Base-by-base conservation (phyloP, 2,329 filamentous ascomycete species). In the Botrytis fabae region DNA sequence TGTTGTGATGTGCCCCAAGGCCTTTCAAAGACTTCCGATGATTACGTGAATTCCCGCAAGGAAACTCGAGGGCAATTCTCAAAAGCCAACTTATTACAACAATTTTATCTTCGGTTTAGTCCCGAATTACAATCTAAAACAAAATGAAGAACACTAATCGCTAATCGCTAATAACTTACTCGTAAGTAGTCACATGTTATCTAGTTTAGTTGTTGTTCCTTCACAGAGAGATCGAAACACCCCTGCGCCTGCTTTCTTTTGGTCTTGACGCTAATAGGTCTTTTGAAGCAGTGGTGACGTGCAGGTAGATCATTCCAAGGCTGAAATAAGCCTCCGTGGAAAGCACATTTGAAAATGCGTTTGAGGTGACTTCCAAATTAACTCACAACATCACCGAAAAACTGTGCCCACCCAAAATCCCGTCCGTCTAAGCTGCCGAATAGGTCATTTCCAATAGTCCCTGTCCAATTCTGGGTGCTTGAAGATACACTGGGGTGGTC, bases 361-460 rank as follows among this genome's bases (percentile, higher is more conserved):
- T 38, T 38, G 6, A 32, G 22, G 6, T 9, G 4, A 35, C 14
- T 40, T 42, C 25, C 25, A 46, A 40, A 18, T 59, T 25, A 66
- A 40, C 46, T 40, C n/a, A 48, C 63, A 38, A 42, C 28, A 16
- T 60, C 70, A 6, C 62, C 48, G 22, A 72, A 71, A 25, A 71
- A 68, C 16, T 68, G 70, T 59, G 35, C 42, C 70, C 70, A 72
- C 8, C 38, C 70, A 60, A 61, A 68, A 12, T 59, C 70, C 22
- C 60, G 61, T 44, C 28, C 62, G 6, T 60, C 44, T 8, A 60
- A 35, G 16, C 62, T 62, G 25, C 60, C 70, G 28, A 72, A 60
- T 20, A 60, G 32, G 28, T 72, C 64, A 32, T 48, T 60, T 20
- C 35, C 28, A n/a, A 68, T 48, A 12, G 62, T 46, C 18, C 48